Evolutionary conservation across 306 rosid species (phyloP).

Genomic region (Pterocarpus macrocarpus): DNA sequence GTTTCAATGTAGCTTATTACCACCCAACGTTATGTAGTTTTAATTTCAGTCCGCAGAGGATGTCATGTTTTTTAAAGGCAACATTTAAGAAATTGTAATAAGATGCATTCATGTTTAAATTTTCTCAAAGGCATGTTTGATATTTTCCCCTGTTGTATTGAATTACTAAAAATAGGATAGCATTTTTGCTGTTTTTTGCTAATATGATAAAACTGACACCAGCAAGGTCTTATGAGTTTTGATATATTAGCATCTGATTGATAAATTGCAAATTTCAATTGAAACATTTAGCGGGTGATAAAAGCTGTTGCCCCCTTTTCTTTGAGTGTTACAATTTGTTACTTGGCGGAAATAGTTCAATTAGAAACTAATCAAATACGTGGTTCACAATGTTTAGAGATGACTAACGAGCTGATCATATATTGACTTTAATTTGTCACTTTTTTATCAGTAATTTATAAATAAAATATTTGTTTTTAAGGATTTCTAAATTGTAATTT

Average conservation of each 20-base stretch:
- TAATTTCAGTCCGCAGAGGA: constrained; percentile 9
- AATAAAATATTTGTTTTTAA: no score
- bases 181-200: constrained; percentile 24
- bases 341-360: no score
- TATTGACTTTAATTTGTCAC: no score
- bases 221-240: background rate
- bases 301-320: no score
- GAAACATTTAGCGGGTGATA: background rate
- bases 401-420: no score
- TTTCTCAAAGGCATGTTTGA: constrained; percentile 26
- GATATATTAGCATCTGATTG: background rate
- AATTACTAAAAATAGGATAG: background rate
- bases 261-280: background rate
- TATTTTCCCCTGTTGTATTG: background rate
- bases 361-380: no score
- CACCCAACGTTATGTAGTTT: constrained; percentile 8
- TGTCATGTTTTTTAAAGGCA: constrained; percentile 30
- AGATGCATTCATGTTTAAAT: constrained; percentile 21
- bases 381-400: no score
- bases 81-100: constrained; percentile 15
- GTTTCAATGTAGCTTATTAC: background rate
- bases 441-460: no score
- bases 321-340: no score
- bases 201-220: constrained; percentile 26
- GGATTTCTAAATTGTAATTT: no score